Base-by-base conservation (phyloP, 164 flowering plant genomes). In the Sextonia rubra region DNA sequence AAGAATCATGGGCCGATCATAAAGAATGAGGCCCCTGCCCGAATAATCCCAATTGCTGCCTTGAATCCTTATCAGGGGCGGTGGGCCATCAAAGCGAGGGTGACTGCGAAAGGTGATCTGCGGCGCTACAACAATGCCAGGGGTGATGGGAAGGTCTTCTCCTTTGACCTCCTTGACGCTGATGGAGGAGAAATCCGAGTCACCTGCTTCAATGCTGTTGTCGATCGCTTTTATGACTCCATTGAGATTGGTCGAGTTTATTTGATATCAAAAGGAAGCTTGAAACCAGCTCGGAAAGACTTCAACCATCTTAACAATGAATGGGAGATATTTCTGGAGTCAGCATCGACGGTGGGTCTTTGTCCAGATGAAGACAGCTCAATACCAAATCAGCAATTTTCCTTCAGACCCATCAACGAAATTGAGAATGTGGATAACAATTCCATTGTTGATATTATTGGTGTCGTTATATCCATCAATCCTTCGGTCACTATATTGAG, bases 101-200 rank as follows among this genome's bases (percentile, higher is more conserved):
- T 96, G 24, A 96, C 98, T 71, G 93, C 97, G 25, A 96, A 96
- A 78, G 98, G 97, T 37, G 97, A 92, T 75, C 85, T 93, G 5
- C 91, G 97, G 1, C 90, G 96, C 23, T 96, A 93, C 80, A 96
- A 93, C 77, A 96, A 96, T 85, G 97, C 98, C 22, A 80, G 80
- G 72, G 99, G 99, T 75, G 99, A 96, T 83, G 99, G 99, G 61
- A 96, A 96, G 82, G 97, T 96, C 8, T 96, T 96, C 81, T 96
- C 99, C 58, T 96, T 96, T 79, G 98, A 96, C 69, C 96, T 96
- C 56, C 96, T 96, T 58, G 99, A 93, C 70, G 89, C 91, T 64
- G 98, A 91, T 79, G 97, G 96, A 67, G 98, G 99, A 14, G 99
- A 96, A 81, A 96, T 93, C 56, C 87, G 97, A n/a, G 97, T 80